Evolutionary conservation across 2,329 filamentous ascomycete species (phyloP).

Genomic region (Emmonsia crescens): DNA sequence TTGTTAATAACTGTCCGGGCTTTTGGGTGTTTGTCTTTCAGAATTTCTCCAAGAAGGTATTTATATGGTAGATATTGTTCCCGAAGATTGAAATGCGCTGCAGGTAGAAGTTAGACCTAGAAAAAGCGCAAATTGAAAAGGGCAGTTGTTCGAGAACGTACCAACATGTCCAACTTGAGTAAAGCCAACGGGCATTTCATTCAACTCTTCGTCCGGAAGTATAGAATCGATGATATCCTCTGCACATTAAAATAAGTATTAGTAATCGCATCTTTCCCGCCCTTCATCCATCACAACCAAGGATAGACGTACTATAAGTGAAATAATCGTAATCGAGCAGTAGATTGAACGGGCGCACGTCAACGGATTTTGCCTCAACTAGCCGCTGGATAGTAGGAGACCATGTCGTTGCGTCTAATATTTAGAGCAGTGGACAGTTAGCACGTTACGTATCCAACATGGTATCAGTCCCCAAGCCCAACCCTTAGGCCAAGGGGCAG

Average conservation of each 20-base stretch:
- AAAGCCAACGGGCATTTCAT: conserved; percentile 76
- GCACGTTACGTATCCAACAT: neutral
- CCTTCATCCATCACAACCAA: neutral
- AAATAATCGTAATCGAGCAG: conserved; percentile 75
- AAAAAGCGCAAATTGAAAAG: neutral
- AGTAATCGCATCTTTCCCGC: conserved; percentile 1
- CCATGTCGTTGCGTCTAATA: conserved; percentile 62
- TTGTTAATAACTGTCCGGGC: conserved; percentile 95
- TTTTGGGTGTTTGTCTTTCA: conserved; percentile 77
- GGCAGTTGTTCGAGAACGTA: conserved; percentile 30
- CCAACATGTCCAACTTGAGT: conserved; percentile 79
- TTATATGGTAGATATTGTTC: conserved; percentile 78
- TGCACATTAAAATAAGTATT: conserved; percentile 22
- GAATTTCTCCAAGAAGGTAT: conserved; percentile 68
- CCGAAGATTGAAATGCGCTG: conserved; percentile 82
- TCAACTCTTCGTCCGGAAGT: conserved; percentile 66
- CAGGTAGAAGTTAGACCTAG: neutral
- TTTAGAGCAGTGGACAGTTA: neutral
- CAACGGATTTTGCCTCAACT: conserved; percentile 56
- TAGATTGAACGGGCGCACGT: conserved; percentile 64
- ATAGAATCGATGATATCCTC: conserved; percentile 75
- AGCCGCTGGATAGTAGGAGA: conserved; percentile 58
- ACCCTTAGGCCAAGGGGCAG: neutral
- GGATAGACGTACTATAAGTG: conserved; percentile 45
- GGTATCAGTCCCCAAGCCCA: neutral